Evolutionary conservation across 768 basidiomycete genomes (phyloP), one percentile per base, ranked within the genome.

Genomic region (Gautieria morchelliformis): DNA sequence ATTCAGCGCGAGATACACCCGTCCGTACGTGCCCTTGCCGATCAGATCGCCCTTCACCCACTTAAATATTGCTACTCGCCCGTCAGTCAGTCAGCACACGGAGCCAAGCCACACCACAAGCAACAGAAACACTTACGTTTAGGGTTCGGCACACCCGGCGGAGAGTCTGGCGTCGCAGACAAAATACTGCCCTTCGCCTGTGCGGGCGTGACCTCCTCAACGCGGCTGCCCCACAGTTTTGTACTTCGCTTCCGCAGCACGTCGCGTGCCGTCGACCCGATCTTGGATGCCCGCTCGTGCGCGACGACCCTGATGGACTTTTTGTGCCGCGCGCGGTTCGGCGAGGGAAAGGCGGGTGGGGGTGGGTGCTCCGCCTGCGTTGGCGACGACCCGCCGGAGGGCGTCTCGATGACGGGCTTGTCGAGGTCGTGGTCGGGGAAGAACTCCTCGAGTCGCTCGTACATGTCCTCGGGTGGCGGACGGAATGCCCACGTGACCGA

Each of bases 11-110:
- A 98, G 82, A 66, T 97, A 99, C 30, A 99, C 96, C 44, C 89
- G 83, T 12, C 96, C 96, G 65, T 94, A 99, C 12, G 93, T 94
- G 24, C 96, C 96, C 66, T 90, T 92, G 33, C 96, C 96, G 60
- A 99, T 97, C 39, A 98, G 78, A 71, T 97, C 93, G 53, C 96
- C 96, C 64, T 95, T 87, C 40, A 97, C 90, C 96, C 96, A 98
- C 68, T 94, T 95, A 76, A 97, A 93, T 44, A 93, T 93, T 24
- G 83, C 90, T 88, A 65, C 15, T 65, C 54, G 30, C 37, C 7
- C 63, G 19, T 65, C 69, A 51, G 72, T 60, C 27, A 27, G 27
- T 27, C 58, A 55, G 32, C 44, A 24, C 30, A 56, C 58, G 19
- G 55, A 37, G 9, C 2, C 35, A 37, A 37, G 9, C 2, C 35